Evolutionary conservation across 352 stramenopile genomes (phyloP).

Genomic region (Peronosclerospora sorghi): DNA sequence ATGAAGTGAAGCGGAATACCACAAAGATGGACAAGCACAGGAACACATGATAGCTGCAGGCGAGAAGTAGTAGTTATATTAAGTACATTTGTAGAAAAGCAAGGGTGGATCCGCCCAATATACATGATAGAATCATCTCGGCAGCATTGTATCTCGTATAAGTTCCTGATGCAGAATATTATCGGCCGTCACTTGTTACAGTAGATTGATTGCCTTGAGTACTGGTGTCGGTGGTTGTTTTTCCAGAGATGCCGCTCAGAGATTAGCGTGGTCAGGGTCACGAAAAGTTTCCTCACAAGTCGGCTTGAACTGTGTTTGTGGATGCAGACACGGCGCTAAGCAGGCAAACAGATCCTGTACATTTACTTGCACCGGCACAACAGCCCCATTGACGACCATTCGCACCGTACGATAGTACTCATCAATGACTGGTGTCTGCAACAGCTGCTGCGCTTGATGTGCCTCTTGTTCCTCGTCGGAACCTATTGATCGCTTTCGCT

Average conservation of each 20-base stretch:
- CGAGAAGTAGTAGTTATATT: slow-evolving; percentile 29
- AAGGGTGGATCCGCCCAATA: slow-evolving; percentile 15
- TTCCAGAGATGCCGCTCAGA: too few relatives aligned
- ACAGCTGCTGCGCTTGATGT: slow-evolving; percentile 1
- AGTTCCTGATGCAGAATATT: too few relatives aligned
- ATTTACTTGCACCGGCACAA: slow-evolving; percentile 64
- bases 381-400: slow-evolving; percentile 59
- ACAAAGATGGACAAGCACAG: slow-evolving; percentile 18
- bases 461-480: slow-evolving; percentile 10
- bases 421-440: slow-evolving; percentile 10
- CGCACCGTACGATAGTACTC: slow-evolving; percentile 48
- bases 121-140: slow-evolving; percentile 31
- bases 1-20: slow-evolving; percentile 27
- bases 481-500: slow-evolving; percentile 15
- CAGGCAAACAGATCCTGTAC: slow-evolving; percentile 49
- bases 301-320: not conserved
- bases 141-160: slow-evolving; percentile 11
- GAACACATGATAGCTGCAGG: slow-evolving; percentile 19
- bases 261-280: not conserved
- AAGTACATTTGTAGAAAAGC: slow-evolving; percentile 43
- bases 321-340: slow-evolving; percentile 21
- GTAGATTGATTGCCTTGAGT: too few relatives aligned
- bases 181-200: too few relatives aligned
- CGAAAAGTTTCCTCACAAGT: slow-evolving; percentile 3
- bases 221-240: too few relatives aligned